phyloP scores from a whole-genome alignment of 2,329 filamentous ascomycete species.

The Mycocentrospora acerina region DNA sequence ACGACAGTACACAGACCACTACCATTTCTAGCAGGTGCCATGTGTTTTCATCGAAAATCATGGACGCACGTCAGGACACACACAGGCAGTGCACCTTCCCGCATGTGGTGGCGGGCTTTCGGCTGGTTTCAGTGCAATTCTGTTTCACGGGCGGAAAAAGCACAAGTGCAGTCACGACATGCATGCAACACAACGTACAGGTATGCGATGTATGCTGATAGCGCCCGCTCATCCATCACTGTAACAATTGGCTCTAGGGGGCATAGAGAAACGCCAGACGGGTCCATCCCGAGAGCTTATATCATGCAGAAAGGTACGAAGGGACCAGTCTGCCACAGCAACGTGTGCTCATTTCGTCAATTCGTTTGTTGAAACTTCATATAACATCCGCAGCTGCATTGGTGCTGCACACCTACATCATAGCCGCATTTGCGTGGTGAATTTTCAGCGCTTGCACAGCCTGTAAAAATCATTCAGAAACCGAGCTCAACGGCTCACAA shows the following conservation, averaged over 20 bases:
- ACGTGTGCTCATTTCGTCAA: not conserved
- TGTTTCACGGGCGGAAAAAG: not conserved
- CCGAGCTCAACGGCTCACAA: slow-evolving; percentile 18
- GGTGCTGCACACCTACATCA: slow-evolving; percentile 17
- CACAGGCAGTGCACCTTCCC: not conserved
- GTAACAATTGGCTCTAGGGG: not conserved
- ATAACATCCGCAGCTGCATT: too few relatives aligned
- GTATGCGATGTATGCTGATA: too few relatives aligned
- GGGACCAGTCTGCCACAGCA: not conserved
- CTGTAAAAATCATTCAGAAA: slow-evolving; percentile 1
- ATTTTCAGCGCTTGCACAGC: slow-evolving; percentile 1
- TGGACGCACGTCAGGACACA: slow-evolving; percentile 3
- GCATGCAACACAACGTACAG: too few relatives aligned
- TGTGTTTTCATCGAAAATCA: slow-evolving; percentile 8
- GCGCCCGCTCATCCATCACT: too few relatives aligned
- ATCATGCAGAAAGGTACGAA: not conserved
- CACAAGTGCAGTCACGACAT: not conserved
- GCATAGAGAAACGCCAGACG: slow-evolving; percentile 18
- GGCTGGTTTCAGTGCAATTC: too few relatives aligned
- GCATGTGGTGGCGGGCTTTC: too few relatives aligned
- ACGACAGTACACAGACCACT: slow-evolving; percentile 10
- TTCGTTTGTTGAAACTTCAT: too few relatives aligned
- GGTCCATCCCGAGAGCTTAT: slow-evolving; percentile 23
- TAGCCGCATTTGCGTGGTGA: not conserved
- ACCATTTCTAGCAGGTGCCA: slow-evolving; percentile 11